Percentiles rank a stretch among this genome's conserved stretches.
Evolutionary conservation across 768 basidiomycete genomes (phyloP).

Genomic region (Tephrocybe rancida): DNA sequence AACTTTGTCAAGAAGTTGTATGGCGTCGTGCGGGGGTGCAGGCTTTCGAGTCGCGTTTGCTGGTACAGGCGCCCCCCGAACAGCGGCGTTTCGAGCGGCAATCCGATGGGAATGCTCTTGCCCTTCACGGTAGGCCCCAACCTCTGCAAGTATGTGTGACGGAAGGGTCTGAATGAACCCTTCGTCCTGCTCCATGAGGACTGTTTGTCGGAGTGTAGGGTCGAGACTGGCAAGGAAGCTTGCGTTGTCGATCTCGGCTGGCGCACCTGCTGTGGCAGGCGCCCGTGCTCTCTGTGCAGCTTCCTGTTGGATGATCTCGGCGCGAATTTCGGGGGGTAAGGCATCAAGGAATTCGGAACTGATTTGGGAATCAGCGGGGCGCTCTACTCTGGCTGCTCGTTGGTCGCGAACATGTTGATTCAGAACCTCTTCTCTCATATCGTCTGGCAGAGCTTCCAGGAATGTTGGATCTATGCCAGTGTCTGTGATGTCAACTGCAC

Average conservation of each 20-base stretch:
- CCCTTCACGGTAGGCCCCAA: slow-evolving; percentile 68
- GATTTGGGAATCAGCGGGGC: slow-evolving; percentile 84
- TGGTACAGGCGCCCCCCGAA: slow-evolving; percentile 29
- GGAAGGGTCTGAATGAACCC: slow-evolving; percentile 82
- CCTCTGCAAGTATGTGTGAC: slow-evolving; percentile 86
- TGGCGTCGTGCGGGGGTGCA: slow-evolving; percentile 75
- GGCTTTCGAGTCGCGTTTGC: slow-evolving; percentile 48
- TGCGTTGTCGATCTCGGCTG: slow-evolving; percentile 84
- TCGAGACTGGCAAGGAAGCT: slow-evolving; percentile 93
- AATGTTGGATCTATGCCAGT: slow-evolving; percentile 99
- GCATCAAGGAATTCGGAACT: slow-evolving; percentile 96
- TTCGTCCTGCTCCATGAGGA: slow-evolving; percentile 87
- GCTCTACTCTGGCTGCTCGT: slow-evolving; percentile 73
- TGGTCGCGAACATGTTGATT: slow-evolving; percentile 97
- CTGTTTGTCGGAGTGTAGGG: slow-evolving; percentile 86
- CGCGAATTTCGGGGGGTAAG: slow-evolving; percentile 92
- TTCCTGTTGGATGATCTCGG: slow-evolving; percentile 97
- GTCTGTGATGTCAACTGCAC: slow-evolving; percentile 94
- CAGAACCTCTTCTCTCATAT: slow-evolving; percentile 97
- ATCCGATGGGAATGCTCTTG: slow-evolving; percentile 33
- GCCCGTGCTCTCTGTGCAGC: slow-evolving; percentile 76
- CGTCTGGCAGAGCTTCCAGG: slow-evolving; percentile 95
- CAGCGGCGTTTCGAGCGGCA: slow-evolving; percentile 28
- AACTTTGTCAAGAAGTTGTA: slow-evolving; percentile 88
- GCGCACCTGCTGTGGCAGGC: slow-evolving; percentile 43